Percentiles rank a stretch among this genome's conserved stretches.
Evolutionary conservation across 2,329 filamentous ascomycete species (phyloP).

Genomic region (Pseudofabraea citricarpa): DNA sequence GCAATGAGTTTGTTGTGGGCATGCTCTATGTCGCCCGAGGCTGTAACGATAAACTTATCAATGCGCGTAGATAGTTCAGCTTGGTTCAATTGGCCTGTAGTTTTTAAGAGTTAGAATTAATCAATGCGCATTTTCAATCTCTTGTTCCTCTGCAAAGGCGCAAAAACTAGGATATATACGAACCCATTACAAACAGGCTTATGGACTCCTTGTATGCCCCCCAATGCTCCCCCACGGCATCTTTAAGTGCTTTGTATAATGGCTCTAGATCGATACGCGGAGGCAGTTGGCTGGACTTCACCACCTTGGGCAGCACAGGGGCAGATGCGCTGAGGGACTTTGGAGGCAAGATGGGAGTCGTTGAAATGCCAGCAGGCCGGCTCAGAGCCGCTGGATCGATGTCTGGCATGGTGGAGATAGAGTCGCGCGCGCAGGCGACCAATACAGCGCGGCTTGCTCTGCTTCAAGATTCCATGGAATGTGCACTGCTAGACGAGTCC

Average conservation of each 20-base stretch:
- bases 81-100: constrained; percentile 57
- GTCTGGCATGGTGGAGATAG: constrained; percentile 53
- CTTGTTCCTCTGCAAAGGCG: too few relatives aligned
- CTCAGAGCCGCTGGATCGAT: constrained; percentile 66
- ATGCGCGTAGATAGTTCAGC: constrained; percentile 53
- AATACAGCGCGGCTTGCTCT: constrained; percentile 20
- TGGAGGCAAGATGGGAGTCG: constrained; percentile 52
- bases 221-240: constrained; percentile 60
- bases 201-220: constrained; percentile 58
- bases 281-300: constrained; percentile 59
- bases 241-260: constrained; percentile 57
- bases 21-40: constrained; percentile 50
- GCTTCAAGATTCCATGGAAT: constrained; percentile 23
- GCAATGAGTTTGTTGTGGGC: constrained; percentile 65
- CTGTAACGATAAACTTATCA: constrained; percentile 53
- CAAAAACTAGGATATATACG: constrained; percentile 20
- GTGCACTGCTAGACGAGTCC: constrained; percentile 15
- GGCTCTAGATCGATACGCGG: constrained; percentile 64
- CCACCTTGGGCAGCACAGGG: constrained; percentile 37
- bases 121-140: neutral
- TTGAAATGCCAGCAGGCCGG: constrained; percentile 52
- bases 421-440: constrained; percentile 20
- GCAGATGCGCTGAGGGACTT: constrained; percentile 53
- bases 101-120: constrained; percentile 24
- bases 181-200: constrained; percentile 60